Percentiles rank a stretch among this genome's conserved stretches.
Evolutionary conservation across 805 yeast genomes (phyloP).

Genomic region (Zygotorulaspora danielsina): DNA sequence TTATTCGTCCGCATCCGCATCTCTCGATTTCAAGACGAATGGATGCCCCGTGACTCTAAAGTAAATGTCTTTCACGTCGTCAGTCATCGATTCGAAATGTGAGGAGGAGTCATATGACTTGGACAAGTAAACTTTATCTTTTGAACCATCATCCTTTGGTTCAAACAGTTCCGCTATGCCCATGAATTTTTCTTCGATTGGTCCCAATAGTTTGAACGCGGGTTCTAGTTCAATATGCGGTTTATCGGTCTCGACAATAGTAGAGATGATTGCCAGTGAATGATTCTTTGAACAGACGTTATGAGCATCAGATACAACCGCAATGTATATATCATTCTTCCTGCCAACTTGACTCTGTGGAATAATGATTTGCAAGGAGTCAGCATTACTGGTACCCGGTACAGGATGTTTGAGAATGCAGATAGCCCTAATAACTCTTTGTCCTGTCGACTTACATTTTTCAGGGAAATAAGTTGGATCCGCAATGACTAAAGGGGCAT

Average conservation of each 20-base stretch:
- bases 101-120: conserved; percentile 91
- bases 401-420: conserved; percentile 88
- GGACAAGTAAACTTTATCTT: conserved; percentile 75
- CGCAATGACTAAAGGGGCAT: conserved; percentile 90
- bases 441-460: conserved; percentile 37
- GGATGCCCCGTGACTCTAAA: conserved; percentile 91
- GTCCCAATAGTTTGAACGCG: conserved; percentile 86
- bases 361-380: conserved; percentile 88
- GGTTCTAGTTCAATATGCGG: conserved; percentile 92
- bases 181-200: conserved; percentile 78
- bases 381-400: conserved; percentile 74
- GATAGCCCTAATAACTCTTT: conserved; percentile 44
- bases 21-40: conserved; percentile 75
- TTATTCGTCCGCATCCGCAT: conserved; percentile 55
- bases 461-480: conserved; percentile 97
- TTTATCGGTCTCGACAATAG: conserved; percentile 86
- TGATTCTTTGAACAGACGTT: conserved; percentile 86
- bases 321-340: conserved; percentile 90
- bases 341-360: conserved; percentile 95
- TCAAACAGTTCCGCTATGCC: conserved; percentile 89
- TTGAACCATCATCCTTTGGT: conserved; percentile 78
- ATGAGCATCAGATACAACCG: conserved; percentile 83
- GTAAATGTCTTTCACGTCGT: conserved; percentile 92
- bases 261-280: conserved; percentile 88
- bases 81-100: conserved; percentile 94